Conservation (phyloP, 768 basidiomycete species). For the Lactarius indigo region DNA sequence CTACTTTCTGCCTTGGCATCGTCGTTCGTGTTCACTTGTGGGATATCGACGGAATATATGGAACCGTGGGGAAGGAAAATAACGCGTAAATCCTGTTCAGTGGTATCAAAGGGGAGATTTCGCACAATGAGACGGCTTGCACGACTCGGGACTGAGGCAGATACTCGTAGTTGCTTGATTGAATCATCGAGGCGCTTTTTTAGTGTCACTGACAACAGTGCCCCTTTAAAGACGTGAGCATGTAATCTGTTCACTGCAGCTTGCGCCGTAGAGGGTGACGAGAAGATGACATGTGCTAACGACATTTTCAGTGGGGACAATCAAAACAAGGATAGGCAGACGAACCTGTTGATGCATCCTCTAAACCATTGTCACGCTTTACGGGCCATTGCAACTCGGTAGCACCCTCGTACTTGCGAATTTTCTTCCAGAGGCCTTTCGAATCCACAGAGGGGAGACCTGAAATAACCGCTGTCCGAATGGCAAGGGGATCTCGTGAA, state of each 20-base stretch:
- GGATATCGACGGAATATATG: conserved; percentile 81
- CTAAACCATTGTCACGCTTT: conserved; percentile 40
- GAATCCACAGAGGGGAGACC: conserved; percentile 67
- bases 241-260: conserved; percentile 79
- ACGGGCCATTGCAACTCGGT: conserved; percentile 72
- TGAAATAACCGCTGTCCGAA: conserved; percentile 75
- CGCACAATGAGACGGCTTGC: conserved; percentile 85
- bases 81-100: conserved; percentile 79
- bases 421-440: conserved; percentile 78
- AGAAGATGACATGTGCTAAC: conserved; percentile 73
- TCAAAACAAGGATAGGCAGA: conserved; percentile 1
- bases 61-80: conserved; percentile 86
- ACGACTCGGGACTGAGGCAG: conserved; percentile 52
- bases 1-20: conserved; percentile 33
- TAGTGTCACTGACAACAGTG: conserved; percentile 77
- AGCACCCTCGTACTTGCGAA: conserved; percentile 75
- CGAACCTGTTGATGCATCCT: conserved; percentile 52
- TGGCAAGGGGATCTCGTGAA: conserved; percentile 72
- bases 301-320: not conserved
- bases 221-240: conserved; percentile 90
- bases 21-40: conserved; percentile 36
- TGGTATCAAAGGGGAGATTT: conserved; percentile 82
- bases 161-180: conserved; percentile 39
- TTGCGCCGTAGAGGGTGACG: conserved; percentile 60
- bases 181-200: conserved; percentile 80